phyloP scores from a whole-genome alignment of 352 stramenopile genomes.

The Phytophthora citricola region DNA sequence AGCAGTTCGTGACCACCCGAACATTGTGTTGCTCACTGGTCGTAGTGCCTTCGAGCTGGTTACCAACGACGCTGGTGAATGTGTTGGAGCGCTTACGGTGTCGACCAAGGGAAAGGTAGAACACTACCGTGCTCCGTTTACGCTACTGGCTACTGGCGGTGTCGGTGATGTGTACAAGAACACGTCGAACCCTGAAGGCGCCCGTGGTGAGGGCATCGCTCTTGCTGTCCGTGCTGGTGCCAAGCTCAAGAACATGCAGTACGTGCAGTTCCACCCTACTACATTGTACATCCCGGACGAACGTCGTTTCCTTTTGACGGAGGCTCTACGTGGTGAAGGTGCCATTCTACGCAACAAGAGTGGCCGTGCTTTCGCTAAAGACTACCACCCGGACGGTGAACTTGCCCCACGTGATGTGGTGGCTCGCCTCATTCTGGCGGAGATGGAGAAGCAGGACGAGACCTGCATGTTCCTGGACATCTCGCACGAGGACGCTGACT shows the following conservation, averaged over 20 bases:
- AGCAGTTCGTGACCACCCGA: constrained; percentile 84
- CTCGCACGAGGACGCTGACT: constrained; percentile 87
- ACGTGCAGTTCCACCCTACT: constrained; percentile 97
- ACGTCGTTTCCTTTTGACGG: constrained; percentile 92
- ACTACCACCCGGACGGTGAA: constrained; percentile 93
- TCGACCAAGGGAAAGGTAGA: constrained; percentile 59
- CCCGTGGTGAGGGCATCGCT: constrained; percentile 74
- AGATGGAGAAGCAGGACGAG: constrained; percentile 87
- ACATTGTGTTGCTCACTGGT: constrained; percentile 80
- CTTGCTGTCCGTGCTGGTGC: constrained; percentile 82
- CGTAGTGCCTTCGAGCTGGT: constrained; percentile 83
- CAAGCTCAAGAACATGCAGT: constrained; percentile 93
- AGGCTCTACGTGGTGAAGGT: constrained; percentile 93
- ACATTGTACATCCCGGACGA: constrained; percentile 92
- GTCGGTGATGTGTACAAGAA: constrained; percentile 95
- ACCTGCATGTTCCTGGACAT: constrained; percentile 94
- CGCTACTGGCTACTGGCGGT: constrained; percentile 93
- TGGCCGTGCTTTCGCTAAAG: constrained; percentile 86
- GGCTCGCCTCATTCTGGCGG: constrained; percentile 90
- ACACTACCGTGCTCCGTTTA: constrained; percentile 81
- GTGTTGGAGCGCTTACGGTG: constrained; percentile 81
- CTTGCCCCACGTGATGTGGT: constrained; percentile 95
- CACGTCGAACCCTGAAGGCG: constrained; percentile 92
- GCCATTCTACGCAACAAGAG: constrained; percentile 88
- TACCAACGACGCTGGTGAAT: constrained; percentile 62